Base-by-base conservation (phyloP, 441 rosid species). In the Syzygium syzygioides region DNA sequence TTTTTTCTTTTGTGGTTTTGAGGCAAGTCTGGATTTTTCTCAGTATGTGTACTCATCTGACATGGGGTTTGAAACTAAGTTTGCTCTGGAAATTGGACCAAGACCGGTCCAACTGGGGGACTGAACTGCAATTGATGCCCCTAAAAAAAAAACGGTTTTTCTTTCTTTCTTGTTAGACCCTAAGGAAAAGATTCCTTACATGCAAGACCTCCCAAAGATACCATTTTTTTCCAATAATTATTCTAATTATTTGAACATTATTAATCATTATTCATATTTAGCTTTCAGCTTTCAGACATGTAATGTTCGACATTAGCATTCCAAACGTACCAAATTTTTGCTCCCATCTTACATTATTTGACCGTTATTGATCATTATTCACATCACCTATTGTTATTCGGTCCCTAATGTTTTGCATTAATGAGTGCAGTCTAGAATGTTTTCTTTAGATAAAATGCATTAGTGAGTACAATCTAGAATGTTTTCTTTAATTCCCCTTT, bases 31-130 rank as follows among this genome's bases (percentile, higher is more conserved):
- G 83, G 80, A 37, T 76, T 76, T 41, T 76, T 23, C 52, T 4
- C 83, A 23, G 83, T 76, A 41, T 26, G 10, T 12, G 83, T 41
- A 41, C 83, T 55, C 62, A 86, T 90, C 96, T 94, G 96, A 94
- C 97, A 93, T 86, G 87, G 89, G 55, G 76, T 85, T 91, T 91
- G 93, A 90, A 95, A 91, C 87, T 91, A 85, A 92, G 90, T 86
- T n/a, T 92, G 95, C 95, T 45, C 94, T 88, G 97, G 97, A 91
- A 94, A 95, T 91, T 95, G 98, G 93, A 92, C 94, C 97, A 85
- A 92, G 95, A 95, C 97, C 95, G 90, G 95, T 94, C 97, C 95
- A 92, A 92, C 90, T 87, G 41, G 55, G 68, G 18, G 64, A 9
- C 91, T 59, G 86, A 88, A 53, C 52, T 59, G 52, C 30, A 80